Evolutionary conservation across 192 early-diverging fungal species (phyloP).

Genomic region (Mortierella antarctica): DNA sequence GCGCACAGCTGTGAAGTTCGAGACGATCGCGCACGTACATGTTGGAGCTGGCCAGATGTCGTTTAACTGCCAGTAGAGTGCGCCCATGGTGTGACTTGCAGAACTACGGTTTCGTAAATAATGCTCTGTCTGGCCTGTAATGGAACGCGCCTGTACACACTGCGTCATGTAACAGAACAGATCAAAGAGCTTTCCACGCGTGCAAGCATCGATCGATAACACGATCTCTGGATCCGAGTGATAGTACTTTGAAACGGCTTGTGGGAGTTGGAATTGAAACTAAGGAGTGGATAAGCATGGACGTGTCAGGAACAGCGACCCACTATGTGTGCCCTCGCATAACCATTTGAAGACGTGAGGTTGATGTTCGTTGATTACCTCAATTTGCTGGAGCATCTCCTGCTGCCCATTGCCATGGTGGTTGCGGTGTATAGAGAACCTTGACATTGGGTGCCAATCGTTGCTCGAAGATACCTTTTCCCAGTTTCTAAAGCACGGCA

Average conservation of each 20-base stretch:
- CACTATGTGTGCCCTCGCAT: too few relatives aligned
- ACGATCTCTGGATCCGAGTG: neutral
- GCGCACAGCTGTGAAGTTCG: neutral
- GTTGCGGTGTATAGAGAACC: conserved; percentile 34
- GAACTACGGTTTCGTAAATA: conserved; percentile 18
- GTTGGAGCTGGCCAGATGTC: conserved; percentile 48
- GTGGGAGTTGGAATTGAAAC: conserved; percentile 30
- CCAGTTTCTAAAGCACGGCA: conserved; percentile 23
- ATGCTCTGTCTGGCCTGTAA: conserved; percentile 34
- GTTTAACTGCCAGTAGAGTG: conserved; percentile 52
- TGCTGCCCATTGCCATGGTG: conserved; percentile 44
- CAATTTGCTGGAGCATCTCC: conserved; percentile 46
- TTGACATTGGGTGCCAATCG: conserved; percentile 44
- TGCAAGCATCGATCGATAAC: neutral
- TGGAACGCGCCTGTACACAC: conserved; percentile 31
- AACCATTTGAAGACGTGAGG: too few relatives aligned
- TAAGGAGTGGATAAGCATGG: neutral
- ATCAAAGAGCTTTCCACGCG: conserved; percentile 7
- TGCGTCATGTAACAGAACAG: conserved; percentile 41
- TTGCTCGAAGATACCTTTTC: conserved; percentile 8
- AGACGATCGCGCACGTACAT: conserved; percentile 8
- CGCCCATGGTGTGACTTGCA: conserved; percentile 33
- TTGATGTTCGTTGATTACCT: neutral
- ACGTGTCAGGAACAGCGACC: neutral
- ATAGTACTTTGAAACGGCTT: conserved; percentile 9